A percentile compares a stretch with the other conserved stretches of the same genome.
phyloP scores from a whole-genome alignment of 176 grass and related monocot genomes.

The Miscanthus lutarioriparius region DNA sequence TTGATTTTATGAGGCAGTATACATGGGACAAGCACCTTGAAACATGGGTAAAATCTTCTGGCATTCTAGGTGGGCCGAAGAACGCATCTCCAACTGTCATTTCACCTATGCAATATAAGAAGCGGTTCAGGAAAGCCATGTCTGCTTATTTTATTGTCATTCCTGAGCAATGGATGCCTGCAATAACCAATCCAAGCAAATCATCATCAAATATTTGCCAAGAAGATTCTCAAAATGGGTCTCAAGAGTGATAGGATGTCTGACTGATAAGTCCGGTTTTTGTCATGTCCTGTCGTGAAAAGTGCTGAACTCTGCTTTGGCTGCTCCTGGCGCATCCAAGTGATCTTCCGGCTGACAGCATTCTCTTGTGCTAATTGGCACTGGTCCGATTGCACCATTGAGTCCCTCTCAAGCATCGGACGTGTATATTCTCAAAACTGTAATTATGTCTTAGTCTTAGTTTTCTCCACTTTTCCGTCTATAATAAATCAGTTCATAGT shows the following conservation, averaged over 20 bases:
- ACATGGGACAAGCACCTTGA: conserved; percentile 99
- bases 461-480: background rate
- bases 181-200: conserved; percentile 54
- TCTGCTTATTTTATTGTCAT: conserved; percentile 95
- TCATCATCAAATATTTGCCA: conserved; percentile 41
- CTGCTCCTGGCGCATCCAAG: conserved; percentile 5
- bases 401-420: conserved; percentile 5
- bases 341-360: background rate
- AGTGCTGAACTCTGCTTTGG: conserved; percentile 1
- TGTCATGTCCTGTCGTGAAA: background rate
- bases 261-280: background rate
- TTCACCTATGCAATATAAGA: conserved; percentile 96
- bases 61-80: conserved; percentile 79
- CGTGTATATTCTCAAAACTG: conserved; percentile 50
- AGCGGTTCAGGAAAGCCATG: conserved; percentile 96
- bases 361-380: conserved; percentile 42
- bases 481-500: conserved; percentile 25
- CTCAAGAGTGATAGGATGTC: conserved; percentile 21
- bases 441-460: conserved; percentile 38
- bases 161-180: conserved; percentile 91
- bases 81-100: conserved; percentile 81
- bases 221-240: conserved; percentile 47
- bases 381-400: conserved; percentile 12
- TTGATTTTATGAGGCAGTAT: conserved; percentile 99
- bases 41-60: conserved; percentile 93